phyloP scores from a whole-genome alignment of 371 early-diverging fungal species.

The Basidiobolus meristosporus region DNA sequence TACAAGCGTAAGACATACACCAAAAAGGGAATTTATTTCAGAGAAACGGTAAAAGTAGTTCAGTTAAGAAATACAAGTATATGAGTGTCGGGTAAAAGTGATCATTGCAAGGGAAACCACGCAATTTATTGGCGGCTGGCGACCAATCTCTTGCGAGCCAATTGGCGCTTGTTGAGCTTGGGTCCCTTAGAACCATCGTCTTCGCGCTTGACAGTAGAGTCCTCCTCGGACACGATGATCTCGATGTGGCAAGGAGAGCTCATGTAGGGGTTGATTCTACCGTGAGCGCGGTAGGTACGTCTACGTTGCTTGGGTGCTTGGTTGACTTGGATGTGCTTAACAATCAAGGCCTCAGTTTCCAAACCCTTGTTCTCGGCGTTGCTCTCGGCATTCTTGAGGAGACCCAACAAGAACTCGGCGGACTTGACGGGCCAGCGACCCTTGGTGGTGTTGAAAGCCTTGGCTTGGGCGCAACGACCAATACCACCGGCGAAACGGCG shows the following conservation, averaged over 20 bases:
- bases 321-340: conserved; percentile 95
- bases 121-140: no score
- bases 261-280: conserved; percentile 96
- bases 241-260: conserved; percentile 95
- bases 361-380: conserved; percentile 96
- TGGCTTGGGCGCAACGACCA: conserved; percentile 96
- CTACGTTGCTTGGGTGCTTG: conserved; percentile 98
- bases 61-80: no score
- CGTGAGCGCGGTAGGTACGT: no score
- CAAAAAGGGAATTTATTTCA: no score
- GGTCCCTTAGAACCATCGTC: conserved; percentile 37
- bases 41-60: no score
- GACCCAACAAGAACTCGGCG: conserved; percentile 76
- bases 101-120: no score
- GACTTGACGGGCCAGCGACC: conserved; percentile 99
- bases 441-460: conserved; percentile 80
- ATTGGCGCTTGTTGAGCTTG: conserved; percentile 31
- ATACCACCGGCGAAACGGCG: conserved; percentile 94
- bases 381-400: conserved; percentile 93
- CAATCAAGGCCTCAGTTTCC: conserved; percentile 63
- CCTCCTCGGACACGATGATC: conserved; percentile 74
- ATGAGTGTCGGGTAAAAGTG: no score
- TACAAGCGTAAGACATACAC: no score
- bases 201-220: conserved; percentile 52
- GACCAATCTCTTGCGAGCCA: conserved; percentile 16